Evolutionary conservation across 768 basidiomycete species (phyloP), one percentile per base, ranked within the genome.

Genomic region (Kwoniella dendrophila): DNA sequence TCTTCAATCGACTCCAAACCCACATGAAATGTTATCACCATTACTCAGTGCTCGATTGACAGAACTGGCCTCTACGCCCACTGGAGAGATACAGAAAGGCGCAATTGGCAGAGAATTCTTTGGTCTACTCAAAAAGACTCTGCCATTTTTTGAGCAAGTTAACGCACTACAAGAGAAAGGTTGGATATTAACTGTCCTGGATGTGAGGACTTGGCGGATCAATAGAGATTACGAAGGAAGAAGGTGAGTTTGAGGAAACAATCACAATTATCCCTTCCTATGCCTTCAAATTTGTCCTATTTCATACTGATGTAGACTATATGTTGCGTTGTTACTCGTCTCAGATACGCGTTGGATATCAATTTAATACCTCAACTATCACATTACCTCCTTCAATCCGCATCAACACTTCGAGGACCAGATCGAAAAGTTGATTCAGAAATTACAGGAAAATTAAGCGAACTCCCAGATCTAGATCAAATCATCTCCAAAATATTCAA

Each of bases 11-110:
- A n/a, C n/a, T n/a, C n/a, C n/a, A n/a, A 76, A 73, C 58, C 90
- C 92, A 2, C 92, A 94, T 67, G 85, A 87, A 62, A 86, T 88
- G 64, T 86, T 89, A 6, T 89, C 90, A 61, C 85, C 85, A 1
- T 89, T 87, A 73, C 79, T 94, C n/a, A 83, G 87, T 2, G 83
- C 84, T 56, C 83, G 90, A 24, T 79, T 95, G 40, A 86, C 86
- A 34, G 86, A 88, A 58, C 86, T 88, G 6, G 30, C 64, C 36
- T 16, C 50, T 18, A 47, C 30, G 30, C 26, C 36, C 24, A 11
- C 43, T 16, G 50, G 29, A 43, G 33, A 32, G 8, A 18, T 16
- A 1, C 48, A 40, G 27, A 61, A 56, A 26, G 63, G 59, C 3
- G 33, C 40, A 18, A 59, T 72, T 12, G 72, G 67, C 1, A 56